Conservation (phyloP, 257 asterid genomes). For the Jacaranda mimosifolia region DNA sequence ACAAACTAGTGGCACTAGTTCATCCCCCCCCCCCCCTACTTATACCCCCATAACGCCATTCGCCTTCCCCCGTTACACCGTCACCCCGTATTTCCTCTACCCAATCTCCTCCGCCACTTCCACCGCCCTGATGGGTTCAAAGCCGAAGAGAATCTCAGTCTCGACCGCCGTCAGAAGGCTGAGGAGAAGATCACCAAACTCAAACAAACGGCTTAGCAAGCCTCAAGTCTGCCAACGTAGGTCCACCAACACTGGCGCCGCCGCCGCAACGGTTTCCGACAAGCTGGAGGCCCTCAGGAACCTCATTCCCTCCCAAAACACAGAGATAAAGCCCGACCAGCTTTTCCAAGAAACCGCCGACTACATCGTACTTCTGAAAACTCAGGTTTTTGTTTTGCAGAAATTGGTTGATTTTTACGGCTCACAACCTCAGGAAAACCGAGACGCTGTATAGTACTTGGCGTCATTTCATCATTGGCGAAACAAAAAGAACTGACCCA, state of each 20-base stretch:
- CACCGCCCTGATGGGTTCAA: conserved; percentile 57
- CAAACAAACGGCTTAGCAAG: conserved; percentile 44
- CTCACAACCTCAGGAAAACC: conserved; percentile 44
- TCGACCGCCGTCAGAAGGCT: conserved; percentile 44
- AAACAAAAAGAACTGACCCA: conserved; percentile 1
- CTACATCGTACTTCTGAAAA: conserved; percentile 73
- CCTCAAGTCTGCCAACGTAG: conserved; percentile 37
- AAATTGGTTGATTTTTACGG: conserved; percentile 74
- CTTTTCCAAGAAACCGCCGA: conserved; percentile 79
- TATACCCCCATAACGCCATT: conserved; percentile 62
- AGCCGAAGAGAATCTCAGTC: conserved; percentile 45
- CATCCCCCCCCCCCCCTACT: conserved; percentile 48
- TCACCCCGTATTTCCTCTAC: conserved; percentile 23
- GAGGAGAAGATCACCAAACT: conserved; percentile 49
- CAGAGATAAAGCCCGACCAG: conserved; percentile 57
- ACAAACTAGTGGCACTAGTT: conserved; percentile 36
- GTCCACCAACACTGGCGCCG: conserved; percentile 9
- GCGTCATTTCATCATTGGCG: conserved; percentile 18
- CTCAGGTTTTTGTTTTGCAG: conserved; percentile 79
- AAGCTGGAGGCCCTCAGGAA: conserved; percentile 77
- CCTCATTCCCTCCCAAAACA: conserved; percentile 58
- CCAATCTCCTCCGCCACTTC: conserved; percentile 20
- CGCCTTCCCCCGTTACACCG: conserved; percentile 50
- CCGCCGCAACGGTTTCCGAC: conserved; percentile 54
- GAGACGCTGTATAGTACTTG: conserved; percentile 51